phyloP scores from a whole-genome alignment of 2,329 filamentous ascomycete genomes.

The Trichoderma sp. region DNA sequence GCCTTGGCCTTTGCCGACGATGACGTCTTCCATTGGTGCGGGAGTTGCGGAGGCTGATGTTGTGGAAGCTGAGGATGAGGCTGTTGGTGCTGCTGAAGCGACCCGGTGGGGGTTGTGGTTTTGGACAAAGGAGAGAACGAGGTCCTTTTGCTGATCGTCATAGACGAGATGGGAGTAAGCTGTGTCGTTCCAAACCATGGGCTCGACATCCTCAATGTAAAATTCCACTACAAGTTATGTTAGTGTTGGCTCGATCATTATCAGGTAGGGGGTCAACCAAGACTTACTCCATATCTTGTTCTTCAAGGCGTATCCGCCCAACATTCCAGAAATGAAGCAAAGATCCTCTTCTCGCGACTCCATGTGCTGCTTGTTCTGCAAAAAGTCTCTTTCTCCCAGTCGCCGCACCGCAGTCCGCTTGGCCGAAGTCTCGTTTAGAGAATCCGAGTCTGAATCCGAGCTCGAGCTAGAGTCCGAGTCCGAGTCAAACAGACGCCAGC shows the following conservation, averaged over 20 bases:
- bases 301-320: conserved; percentile 46
- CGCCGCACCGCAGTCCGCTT: conserved; percentile 25
- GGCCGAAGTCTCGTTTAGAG: conserved; percentile 5
- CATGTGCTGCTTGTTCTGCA: conserved; percentile 40
- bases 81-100: not conserved
- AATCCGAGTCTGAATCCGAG: conserved; percentile 3
- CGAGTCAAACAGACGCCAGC: not conserved
- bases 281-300: conserved; percentile 44
- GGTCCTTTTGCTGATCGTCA: conserved; percentile 45
- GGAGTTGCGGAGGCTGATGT: conserved; percentile 13
- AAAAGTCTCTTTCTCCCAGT: conserved; percentile 34
- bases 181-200: conserved; percentile 44
- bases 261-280: too few relatives aligned
- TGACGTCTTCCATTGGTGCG: conserved; percentile 38
- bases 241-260: not conserved
- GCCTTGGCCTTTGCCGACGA: conserved; percentile 43
- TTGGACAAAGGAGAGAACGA: conserved; percentile 48
- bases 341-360: conserved; percentile 38
- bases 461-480: not conserved
- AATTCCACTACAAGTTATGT: conserved; percentile 29
- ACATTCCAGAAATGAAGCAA: conserved; percentile 40
- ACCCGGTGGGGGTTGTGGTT: conserved; percentile 34
- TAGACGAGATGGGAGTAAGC: conserved; percentile 48
- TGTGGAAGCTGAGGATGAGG: not conserved
- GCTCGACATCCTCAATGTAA: conserved; percentile 41